Evolutionary conservation across 2,329 filamentous ascomycete genomes (phyloP).

Genomic region (Emericellopsis atlantica): DNA sequence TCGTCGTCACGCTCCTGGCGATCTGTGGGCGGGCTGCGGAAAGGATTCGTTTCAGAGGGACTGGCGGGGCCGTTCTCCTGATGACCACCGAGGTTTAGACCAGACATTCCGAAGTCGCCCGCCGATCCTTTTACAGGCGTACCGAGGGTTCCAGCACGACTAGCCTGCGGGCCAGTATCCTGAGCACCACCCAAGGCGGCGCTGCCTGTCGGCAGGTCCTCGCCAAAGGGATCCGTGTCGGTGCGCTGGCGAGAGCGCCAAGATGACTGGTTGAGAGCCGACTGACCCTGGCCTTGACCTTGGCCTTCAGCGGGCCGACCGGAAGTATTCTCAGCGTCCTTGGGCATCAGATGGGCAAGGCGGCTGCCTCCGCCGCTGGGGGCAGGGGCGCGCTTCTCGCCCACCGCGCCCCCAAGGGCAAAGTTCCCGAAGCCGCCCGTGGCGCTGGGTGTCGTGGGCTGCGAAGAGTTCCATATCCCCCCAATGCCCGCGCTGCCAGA

Average conservation of each 20-base stretch:
- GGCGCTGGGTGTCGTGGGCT: constrained; percentile 50
- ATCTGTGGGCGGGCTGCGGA: constrained; percentile 76
- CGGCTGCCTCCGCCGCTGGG: constrained; percentile 63
- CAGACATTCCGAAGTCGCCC: constrained; percentile 50
- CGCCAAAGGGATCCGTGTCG: constrained; percentile 68
- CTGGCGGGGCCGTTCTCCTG: constrained; percentile 62
- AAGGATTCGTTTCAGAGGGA: constrained; percentile 92
- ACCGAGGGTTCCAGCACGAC: constrained; percentile 30
- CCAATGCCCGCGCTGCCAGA: constrained; percentile 32
- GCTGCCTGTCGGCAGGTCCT: constrained; percentile 51
- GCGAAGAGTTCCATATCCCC: constrained; percentile 29
- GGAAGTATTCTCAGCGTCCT: constrained; percentile 51
- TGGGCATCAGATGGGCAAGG: constrained; percentile 73
- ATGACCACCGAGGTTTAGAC: constrained; percentile 43
- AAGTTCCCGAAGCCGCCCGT: constrained; percentile 80
- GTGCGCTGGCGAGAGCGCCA: constrained; percentile 52
- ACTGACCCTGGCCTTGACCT: constrained; percentile 26
- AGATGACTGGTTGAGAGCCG: constrained; percentile 25
- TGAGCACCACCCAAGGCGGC: constrained; percentile 65
- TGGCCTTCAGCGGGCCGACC: constrained; percentile 37
- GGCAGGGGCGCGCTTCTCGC: constrained; percentile 58
- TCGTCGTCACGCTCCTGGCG: constrained; percentile 46
- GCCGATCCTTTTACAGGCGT: constrained; percentile 42
- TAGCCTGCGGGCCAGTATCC: constrained; percentile 35
- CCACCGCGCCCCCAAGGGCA: constrained; percentile 47